Conservation (phyloP, 1,284 basidiomycete genomes). For the Sanghuangporus baumii region DNA sequence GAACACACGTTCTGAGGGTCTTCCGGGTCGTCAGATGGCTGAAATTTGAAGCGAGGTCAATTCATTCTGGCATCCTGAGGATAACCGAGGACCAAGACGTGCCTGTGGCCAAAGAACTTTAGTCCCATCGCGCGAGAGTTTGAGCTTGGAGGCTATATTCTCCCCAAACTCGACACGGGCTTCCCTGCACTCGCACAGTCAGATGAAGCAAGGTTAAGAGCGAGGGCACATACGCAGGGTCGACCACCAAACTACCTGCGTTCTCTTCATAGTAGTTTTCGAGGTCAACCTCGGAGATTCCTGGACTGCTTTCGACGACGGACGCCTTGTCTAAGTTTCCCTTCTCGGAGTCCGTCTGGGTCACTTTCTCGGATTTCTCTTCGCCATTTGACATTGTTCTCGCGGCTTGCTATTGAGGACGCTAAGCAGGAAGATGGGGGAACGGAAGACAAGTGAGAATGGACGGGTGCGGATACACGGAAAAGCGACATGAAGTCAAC, state of each 20-base stretch:
- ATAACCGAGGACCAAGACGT: background rate
- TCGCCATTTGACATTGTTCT: background rate
- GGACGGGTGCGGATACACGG: background rate
- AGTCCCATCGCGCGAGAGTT: conserved; percentile 30
- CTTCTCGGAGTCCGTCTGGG: conserved; percentile 4
- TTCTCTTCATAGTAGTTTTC: conserved; percentile 46
- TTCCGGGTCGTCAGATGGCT: conserved; percentile 55
- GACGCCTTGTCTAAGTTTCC: conserved; percentile 6
- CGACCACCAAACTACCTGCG: conserved; percentile 56
- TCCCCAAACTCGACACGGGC: conserved; percentile 50
- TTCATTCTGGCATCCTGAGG: background rate
- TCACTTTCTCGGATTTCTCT: background rate
- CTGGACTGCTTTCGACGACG: conserved; percentile 3
- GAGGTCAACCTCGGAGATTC: conserved; percentile 32
- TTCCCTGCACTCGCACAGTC: conserved; percentile 34
- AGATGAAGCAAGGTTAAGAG: conserved; percentile 22
- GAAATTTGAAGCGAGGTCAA: conserved; percentile 25
- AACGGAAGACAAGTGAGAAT: background rate
- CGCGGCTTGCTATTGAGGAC: background rate
- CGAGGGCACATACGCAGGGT: conserved; percentile 42
- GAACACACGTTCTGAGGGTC: conserved; percentile 61
- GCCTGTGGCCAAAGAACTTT: conserved; percentile 9
- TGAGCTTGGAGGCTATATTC: conserved; percentile 40
- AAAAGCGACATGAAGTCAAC: background rate
- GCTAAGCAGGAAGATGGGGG: background rate